Evolutionary conservation across 805 yeast genomes (phyloP).

Genomic region (Starmerella tilneyi): DNA sequence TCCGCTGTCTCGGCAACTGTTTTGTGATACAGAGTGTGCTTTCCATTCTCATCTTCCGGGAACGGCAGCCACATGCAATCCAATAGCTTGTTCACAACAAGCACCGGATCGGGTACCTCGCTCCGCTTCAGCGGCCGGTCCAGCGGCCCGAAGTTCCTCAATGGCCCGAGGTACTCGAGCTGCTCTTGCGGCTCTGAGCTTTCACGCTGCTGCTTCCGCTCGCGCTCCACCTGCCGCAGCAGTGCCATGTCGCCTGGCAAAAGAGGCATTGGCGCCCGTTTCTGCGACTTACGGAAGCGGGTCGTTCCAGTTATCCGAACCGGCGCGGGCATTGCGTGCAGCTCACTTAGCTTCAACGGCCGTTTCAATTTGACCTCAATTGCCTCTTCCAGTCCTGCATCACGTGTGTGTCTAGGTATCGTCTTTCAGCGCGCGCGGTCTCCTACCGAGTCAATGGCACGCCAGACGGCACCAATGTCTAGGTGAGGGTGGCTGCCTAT

Average conservation of each 20-base stretch:
- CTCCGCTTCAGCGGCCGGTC: constrained; percentile 16
- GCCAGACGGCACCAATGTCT: too few relatives aligned
- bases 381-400: too few relatives aligned
- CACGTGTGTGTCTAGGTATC: too few relatives aligned
- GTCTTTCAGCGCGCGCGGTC: too few relatives aligned
- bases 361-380: not conserved
- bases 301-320: constrained; percentile 7
- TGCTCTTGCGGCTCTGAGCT: constrained; percentile 13
- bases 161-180: constrained; percentile 17
- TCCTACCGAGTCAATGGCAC: too few relatives aligned
- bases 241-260: constrained; percentile 24
- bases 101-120: constrained; percentile 22
- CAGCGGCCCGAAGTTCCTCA: constrained; percentile 17
- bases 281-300: not conserved
- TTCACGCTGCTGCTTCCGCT: constrained; percentile 22
- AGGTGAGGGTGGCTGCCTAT: too few relatives aligned
- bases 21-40: constrained; percentile 19
- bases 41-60: constrained; percentile 27
- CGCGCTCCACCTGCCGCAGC: constrained; percentile 24
- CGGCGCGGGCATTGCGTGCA: constrained; percentile 4
- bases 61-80: constrained; percentile 28
- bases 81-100: constrained; percentile 25
- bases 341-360: too few relatives aligned
- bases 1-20: constrained; percentile 25
- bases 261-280: constrained; percentile 15